Evolutionary conservation across 2,329 filamentous ascomycete species (phyloP).

Genomic region (Colletotrichum scovillei): DNA sequence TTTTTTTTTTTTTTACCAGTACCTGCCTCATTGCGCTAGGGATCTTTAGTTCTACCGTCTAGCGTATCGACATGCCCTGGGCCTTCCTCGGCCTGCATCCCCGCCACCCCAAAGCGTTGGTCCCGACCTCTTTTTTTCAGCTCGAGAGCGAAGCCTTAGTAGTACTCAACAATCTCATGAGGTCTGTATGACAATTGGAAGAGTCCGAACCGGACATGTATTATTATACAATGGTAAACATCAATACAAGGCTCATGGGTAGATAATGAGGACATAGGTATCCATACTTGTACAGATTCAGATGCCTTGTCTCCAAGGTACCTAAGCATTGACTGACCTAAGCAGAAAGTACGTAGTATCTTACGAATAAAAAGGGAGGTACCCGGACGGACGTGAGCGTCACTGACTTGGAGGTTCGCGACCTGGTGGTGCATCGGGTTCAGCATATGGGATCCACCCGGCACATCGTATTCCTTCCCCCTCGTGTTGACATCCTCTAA

Average conservation of each 20-base stretch:
- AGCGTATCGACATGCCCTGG: slow-evolving; percentile 20
- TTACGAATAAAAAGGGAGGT: neutral
- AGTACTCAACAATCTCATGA: no score
- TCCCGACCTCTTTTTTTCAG: neutral
- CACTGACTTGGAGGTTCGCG: neutral
- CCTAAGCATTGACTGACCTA: no score
- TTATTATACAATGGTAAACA: no score
- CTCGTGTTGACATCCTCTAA: slow-evolving; percentile 34
- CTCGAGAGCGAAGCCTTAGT: neutral
- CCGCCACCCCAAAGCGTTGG: neutral
- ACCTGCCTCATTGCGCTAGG: neutral
- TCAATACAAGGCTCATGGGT: no score
- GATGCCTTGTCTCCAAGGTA: no score
- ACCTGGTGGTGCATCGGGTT: slow-evolving; percentile 8
- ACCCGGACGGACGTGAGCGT: no score
- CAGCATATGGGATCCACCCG: slow-evolving; percentile 20
- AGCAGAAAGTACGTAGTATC: neutral
- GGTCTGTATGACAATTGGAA: neutral
- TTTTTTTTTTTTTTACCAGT: neutral
- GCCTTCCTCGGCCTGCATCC: neutral
- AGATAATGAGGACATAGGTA: no score
- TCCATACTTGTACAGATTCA: no score
- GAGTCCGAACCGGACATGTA: neutral
- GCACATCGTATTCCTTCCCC: slow-evolving; percentile 30
- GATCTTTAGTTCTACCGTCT: neutral